Base-by-base conservation (phyloP, 768 basidiomycete genomes). In the Cystofilobasidium capitatum region DNA sequence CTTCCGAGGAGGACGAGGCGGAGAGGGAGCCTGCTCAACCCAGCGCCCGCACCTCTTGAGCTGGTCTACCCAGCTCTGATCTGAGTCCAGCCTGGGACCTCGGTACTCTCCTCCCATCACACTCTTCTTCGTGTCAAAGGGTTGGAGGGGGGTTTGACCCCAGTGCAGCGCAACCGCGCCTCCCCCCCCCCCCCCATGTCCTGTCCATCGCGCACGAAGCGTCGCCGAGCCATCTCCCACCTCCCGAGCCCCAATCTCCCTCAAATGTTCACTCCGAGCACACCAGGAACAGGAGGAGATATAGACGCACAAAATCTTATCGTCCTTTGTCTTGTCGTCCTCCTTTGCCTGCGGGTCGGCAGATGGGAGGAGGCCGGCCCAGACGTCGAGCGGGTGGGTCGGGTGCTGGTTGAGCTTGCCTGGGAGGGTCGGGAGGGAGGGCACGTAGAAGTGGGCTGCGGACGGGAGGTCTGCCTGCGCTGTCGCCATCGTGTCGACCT, bases 381-480 rank as follows among this genome's bases (percentile, higher is more conserved):
- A 76, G 4, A 78, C 39, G 44, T 71, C 71, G 22, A 78, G 72
- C 4, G 77, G 77, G 60, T 77, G 76, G 33, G 76, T 78, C 36
- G 63, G 63, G 33, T 58, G 42, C 7, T 22, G 35, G 55, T 40
- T 44, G 17, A 68, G 69, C 45, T 22, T 37, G 39, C 45, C 39
- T 0, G 71, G 71, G 55, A 78, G 58, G 45, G 76, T 77, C 36
- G 77, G 77, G 22, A 78, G 58, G 17, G 75, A 75, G 1, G 72
- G 75, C 0, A 78, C 77, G 66, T 72, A 78, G 71, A 77, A 74
- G 39, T 76, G 73, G 26, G 76, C 71, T n/a, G 77, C 76, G 1
- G 72, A 45, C 22, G 70, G 73, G 22, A 64, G 67, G 9, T 16
- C n/a, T n/a, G n/a, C n/a, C n/a, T n/a, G n/a, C n/a, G n/a, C n/a